Base-by-base conservation (phyloP, 106 monocot genomes). In the Posidonia australis region DNA sequence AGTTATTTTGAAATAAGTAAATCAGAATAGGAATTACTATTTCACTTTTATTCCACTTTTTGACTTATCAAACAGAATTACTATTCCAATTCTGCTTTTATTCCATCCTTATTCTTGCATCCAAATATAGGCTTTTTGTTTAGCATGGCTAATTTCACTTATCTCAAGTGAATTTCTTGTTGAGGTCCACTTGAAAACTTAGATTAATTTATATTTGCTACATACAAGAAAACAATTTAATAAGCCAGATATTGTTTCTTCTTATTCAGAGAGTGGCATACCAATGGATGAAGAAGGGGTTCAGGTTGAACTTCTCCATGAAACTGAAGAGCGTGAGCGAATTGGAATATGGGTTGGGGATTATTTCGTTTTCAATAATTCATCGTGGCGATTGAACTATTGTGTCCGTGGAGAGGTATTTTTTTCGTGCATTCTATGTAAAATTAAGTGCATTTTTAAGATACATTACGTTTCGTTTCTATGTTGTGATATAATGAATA, bases 381-480 rank as follows among this genome's bases (percentile, higher is more conserved):
- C 89, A 66, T 79, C 93, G 27, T 86, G 83, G 80, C 70, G 93
- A 65, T 63, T 94, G 60, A 94, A 94, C 46, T 94, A 94, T 63
- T 94, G 89, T 77, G 93, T 94, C 74, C 89, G 93, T 70, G 93
- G 93, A 65, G 93, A 94, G 89, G 93, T 94, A 83, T n/a, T 73
- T 26, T 44, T 13, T 36, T 36, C 0, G 17, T 22, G 16, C 9
- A 61, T 42, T 9, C 6, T 19, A 27, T n/a, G 20, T 49, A 13
- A 49, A 49, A 10, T 3, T 49, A n/a, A n/a, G n/a, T n/a, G 44
- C 12, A 4, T 17, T 10, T 49, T 49, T 49, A n/a, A 25, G 6
- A 25, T 41, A 41, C 28, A 29, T 51, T n/a, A n/a, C n/a, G n/a
- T n/a, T 32, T 51, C 20, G 9, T 53, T 47, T 51, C 9, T n/a